Evolutionary conservation across 306 rosid species (phyloP), one percentile per base, ranked within the genome.

Genomic region (Cicer cuneatum): DNA sequence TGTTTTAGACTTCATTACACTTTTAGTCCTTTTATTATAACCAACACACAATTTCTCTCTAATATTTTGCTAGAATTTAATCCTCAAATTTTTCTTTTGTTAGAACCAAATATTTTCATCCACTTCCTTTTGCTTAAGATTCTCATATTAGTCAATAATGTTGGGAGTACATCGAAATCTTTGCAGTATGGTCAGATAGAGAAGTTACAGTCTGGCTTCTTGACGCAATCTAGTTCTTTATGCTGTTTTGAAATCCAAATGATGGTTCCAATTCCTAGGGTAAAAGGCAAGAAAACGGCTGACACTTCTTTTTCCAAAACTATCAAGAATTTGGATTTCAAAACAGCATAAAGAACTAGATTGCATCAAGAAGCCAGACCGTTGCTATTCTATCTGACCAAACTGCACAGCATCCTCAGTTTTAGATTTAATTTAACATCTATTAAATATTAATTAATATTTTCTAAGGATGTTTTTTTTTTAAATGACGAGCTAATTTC

Each of bases 221-320:
- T 13, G n/a, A 73, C 43, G 56, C 15, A 43, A 42, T 58, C 41
- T 59, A 51, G 8, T 53, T 57, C 61, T 66, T 77, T 24, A 57
- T 57, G 29, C 40, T 62, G 58, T 57, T 57, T 38, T 40, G 43
- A n/a, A 60, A 60, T 37, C 43, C 16, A 11, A 65, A 47, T 59
- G 45, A 49, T 72, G 54, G 38, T 77, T 65, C 45, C 71, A 39
- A 24, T 10, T 71, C 74, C 39, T 15, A 76, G n/a, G 42, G 13
- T 18, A 49, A 38, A 13, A 63, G 72, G 14, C 46, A 53, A 53
- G 35, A 53, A 7, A 16, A n/a, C n/a, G n/a, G n/a, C n/a, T n/a
- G n/a, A n/a, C n/a, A n/a, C n/a, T n/a, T n/a, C n/a, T n/a, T n/a
- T n/a, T n/a, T n/a, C n/a, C n/a, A n/a, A n/a, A n/a, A 77, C 38